Percentiles rank a stretch among this genome's conserved stretches.
Conservation (phyloP, 1,139 yeast genomes). For the Scheffersomyces insectosa region DNA sequence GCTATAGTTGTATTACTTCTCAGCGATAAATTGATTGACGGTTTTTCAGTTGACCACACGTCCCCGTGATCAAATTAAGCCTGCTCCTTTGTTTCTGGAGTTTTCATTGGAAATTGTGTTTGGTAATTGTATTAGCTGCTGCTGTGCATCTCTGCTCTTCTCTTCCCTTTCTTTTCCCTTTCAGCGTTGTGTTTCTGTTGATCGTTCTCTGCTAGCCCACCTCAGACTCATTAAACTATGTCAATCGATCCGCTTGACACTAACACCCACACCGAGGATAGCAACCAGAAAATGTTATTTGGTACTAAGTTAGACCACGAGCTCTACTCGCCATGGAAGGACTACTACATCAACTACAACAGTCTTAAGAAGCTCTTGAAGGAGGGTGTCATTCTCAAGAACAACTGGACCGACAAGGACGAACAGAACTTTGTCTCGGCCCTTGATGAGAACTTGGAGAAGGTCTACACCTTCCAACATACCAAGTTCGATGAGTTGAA, state of each 20-base stretch:
- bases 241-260: slow-evolving; percentile 1
- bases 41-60: too few relatives aligned
- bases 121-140: too few relatives aligned
- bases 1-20: too few relatives aligned
- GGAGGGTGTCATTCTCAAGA: slow-evolving; percentile 63
- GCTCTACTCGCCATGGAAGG: slow-evolving; percentile 86
- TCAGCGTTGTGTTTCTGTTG: too few relatives aligned
- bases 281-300: slow-evolving; percentile 63
- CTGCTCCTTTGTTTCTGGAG: too few relatives aligned
- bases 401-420: slow-evolving; percentile 47
- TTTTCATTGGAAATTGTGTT: too few relatives aligned
- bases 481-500: slow-evolving; percentile 70
- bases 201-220: too few relatives aligned
- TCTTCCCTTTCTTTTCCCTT: too few relatives aligned
- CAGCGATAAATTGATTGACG: too few relatives aligned
- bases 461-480: slow-evolving; percentile 87
- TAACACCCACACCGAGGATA: neutral
- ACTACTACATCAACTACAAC: slow-evolving; percentile 78
- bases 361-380: slow-evolving; percentile 76
- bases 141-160: too few relatives aligned
- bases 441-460: slow-evolving; percentile 85
- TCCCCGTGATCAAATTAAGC: too few relatives aligned
- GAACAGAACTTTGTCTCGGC: slow-evolving; percentile 79
- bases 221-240: neutral
- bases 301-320: slow-evolving; percentile 83